Conservation (phyloP, 768 basidiomycete genomes). For the Pleurotus cornucopiae region DNA sequence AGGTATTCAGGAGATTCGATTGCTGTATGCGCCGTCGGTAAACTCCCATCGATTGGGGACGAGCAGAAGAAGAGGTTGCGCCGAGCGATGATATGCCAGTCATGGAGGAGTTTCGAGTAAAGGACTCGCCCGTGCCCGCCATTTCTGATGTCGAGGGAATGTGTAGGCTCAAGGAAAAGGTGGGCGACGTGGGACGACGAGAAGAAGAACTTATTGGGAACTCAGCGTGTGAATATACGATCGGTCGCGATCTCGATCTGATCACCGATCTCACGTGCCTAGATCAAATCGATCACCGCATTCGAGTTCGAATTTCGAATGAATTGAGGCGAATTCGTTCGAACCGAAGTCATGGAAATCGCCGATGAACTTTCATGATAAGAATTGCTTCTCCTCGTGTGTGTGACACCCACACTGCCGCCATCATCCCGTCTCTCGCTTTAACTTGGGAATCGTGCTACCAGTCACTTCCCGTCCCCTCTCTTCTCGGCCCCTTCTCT, state of each 20-base stretch:
- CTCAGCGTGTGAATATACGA: neutral
- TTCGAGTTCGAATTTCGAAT: neutral
- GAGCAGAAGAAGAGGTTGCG: neutral
- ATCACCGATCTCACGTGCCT: neutral
- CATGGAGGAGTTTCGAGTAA: neutral
- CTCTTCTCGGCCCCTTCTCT: neutral
- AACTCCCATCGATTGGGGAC: neutral
- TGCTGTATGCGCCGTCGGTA: conserved; percentile 1
- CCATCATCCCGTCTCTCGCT: neutral
- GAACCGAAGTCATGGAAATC: too few species aligned
- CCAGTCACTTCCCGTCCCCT: conserved; percentile 1
- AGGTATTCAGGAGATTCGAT: neutral
- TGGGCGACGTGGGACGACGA: neutral
- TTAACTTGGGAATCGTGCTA: conserved; percentile 1
- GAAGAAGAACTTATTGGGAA: neutral
- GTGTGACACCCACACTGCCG: neutral
- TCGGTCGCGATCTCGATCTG: neutral
- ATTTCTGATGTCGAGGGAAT: neutral
- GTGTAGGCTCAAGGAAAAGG: neutral
- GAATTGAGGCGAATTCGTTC: too few species aligned
- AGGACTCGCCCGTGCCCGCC: neutral
- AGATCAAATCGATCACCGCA: neutral
- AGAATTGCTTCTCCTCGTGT: conserved; percentile 2
- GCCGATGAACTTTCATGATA: neutral
- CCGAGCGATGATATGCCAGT: neutral